These are phyloP conservation scores for Emergomyces pasteurianus DNA, from an alignment of 2,329 filamentous ascomycete genomes.

Conservation along the genomic window DNA sequence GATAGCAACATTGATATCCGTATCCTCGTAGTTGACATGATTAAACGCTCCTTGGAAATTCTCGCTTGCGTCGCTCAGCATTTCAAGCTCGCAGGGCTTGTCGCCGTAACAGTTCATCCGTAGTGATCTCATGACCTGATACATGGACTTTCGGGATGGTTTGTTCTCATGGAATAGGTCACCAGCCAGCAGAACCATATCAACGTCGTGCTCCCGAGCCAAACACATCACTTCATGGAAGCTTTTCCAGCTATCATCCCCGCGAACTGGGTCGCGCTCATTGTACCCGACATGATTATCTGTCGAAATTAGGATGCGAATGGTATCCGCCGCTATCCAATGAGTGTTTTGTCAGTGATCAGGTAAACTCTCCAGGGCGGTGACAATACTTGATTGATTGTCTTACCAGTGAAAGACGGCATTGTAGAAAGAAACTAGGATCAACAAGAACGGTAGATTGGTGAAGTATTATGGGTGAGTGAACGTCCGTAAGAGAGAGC, in stretches of 20 bases:
- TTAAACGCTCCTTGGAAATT: constrained; percentile 83
- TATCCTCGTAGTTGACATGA: constrained; percentile 95
- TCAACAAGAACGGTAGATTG: neutral
- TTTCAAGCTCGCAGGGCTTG: constrained; percentile 89
- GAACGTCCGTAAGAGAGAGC: neutral
- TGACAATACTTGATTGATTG: neutral
- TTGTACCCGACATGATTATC: constrained; percentile 98
- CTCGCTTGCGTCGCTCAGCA: constrained; percentile 83
- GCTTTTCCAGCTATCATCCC: constrained; percentile 90
- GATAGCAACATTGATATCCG: constrained; percentile 92
- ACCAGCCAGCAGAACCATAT: constrained; percentile 91
- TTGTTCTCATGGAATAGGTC: constrained; percentile 98
- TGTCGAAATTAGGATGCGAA: constrained; percentile 85
- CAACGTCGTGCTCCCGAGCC: constrained; percentile 77
- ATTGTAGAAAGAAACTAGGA: constrained; percentile 10
- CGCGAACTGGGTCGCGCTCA: constrained; percentile 85
- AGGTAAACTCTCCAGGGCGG: neutral
- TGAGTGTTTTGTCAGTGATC: neutral
- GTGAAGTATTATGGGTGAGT: neutral
- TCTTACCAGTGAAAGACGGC: constrained; percentile 19
- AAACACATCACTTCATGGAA: constrained; percentile 93
- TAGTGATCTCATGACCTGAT: constrained; percentile 90
- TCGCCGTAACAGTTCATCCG: constrained; percentile 89
- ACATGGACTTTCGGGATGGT: constrained; percentile 88
- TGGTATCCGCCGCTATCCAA: constrained; percentile 57